Evolutionary conservation across 176 grass and related monocot genomes (phyloP).

Genomic region (Eleusine indica): DNA sequence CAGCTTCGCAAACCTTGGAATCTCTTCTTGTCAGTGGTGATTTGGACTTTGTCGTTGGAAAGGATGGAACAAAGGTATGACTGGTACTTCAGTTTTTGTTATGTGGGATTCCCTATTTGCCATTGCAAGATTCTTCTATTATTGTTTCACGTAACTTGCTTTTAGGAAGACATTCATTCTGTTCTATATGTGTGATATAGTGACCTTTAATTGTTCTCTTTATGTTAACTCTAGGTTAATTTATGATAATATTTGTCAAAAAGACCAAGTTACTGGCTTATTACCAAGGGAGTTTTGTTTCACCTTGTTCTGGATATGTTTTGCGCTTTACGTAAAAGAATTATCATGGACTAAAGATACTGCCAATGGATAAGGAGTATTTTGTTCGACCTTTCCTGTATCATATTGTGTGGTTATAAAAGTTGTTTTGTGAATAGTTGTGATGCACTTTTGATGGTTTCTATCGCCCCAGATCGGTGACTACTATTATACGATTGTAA

Average conservation of each 20-base stretch:
- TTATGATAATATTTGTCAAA: background rate
- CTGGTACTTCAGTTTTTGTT: conserved; percentile 8
- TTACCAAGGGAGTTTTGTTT: background rate
- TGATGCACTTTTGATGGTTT: conserved; percentile 6
- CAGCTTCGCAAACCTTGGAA: conserved; percentile 66
- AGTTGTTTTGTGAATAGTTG: background rate
- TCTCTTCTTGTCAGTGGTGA: conserved; percentile 71
- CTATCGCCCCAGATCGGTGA: background rate
- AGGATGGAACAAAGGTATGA: conserved; percentile 60
- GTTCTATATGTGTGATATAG: background rate
- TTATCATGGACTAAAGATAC: background rate
- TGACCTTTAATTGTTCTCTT: background rate
- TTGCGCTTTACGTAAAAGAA: too few species aligned
- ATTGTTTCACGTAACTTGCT: conserved; percentile 7
- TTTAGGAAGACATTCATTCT: background rate
- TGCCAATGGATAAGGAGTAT: background rate
- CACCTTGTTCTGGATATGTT: background rate
- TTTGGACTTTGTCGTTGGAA: conserved; percentile 68
- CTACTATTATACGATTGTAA: background rate
- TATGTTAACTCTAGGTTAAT: background rate
- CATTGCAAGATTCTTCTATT: background rate
- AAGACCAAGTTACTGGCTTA: background rate
- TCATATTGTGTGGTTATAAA: background rate
- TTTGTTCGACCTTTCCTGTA: background rate
- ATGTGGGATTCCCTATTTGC: background rate